Percentiles rank a stretch among this genome's conserved stretches.
Conservation (phyloP, 768 basidiomycete genomes). For the Xanthoconium stramineum region DNA sequence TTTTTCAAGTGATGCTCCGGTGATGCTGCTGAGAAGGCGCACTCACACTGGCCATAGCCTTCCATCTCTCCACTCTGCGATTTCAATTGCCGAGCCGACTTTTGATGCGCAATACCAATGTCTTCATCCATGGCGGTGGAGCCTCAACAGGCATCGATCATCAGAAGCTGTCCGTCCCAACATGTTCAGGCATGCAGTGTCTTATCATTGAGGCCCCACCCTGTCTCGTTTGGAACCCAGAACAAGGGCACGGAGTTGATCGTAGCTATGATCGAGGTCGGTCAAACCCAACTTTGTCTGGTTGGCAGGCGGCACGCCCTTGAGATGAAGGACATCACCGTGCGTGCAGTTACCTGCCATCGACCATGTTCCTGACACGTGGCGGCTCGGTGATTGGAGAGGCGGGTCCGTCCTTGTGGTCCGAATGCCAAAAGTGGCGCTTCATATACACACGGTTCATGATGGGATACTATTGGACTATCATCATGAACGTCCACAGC, state of each 20-base stretch:
- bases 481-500: neutral
- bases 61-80: neutral
- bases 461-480: neutral
- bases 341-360: neutral
- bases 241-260: neutral
- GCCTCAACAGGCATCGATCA: neutral
- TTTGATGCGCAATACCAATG: neutral
- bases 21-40: neutral
- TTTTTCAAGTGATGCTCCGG: neutral
- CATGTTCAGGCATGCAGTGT: neutral
- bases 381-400: neutral
- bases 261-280: neutral
- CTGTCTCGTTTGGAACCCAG: no score
- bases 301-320: neutral
- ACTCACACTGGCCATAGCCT: neutral
- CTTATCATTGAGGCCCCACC: neutral
- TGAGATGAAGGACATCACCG: neutral
- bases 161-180: conserved; percentile 6
- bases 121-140: neutral
- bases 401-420: neutral
- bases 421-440: neutral
- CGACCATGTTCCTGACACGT: neutral
- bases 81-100: neutral
- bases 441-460: neutral
- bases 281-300: conserved; percentile 4